These are phyloP conservation scores for Sugiyamaella grinbergsii DNA, from an alignment of 1,139 yeast genomes.

Conservation along the genomic window DNA sequence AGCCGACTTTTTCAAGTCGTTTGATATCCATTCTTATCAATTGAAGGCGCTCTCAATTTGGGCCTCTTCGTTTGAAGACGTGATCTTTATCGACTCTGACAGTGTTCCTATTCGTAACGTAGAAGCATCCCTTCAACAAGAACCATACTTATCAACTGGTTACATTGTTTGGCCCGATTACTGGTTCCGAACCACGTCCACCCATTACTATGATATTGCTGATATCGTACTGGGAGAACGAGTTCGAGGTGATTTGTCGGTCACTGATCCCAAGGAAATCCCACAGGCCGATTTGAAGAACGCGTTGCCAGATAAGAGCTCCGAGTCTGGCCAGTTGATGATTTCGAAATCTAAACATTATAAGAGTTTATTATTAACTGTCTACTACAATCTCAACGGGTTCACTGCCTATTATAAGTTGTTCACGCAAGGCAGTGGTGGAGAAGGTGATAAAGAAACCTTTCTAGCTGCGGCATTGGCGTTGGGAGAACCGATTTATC, in stretches of 20 bases:
- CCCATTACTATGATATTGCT: conserved; percentile 65
- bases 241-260: conserved; percentile 43
- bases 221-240: conserved; percentile 49
- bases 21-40: conserved; percentile 56
- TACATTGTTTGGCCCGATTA: conserved; percentile 79
- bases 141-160: conserved; percentile 57
- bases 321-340: conserved; percentile 81
- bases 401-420: conserved; percentile 82
- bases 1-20: conserved; percentile 16
- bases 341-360: conserved; percentile 66
- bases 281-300: conserved; percentile 69
- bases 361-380: conserved; percentile 61
- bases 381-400: conserved; percentile 77
- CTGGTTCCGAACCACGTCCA: conserved; percentile 73
- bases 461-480: conserved; percentile 77
- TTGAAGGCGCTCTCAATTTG: conserved; percentile 73
- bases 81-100: conserved; percentile 75
- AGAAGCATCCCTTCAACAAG: conserved; percentile 54
- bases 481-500: conserved; percentile 59
- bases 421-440: conserved; percentile 81
- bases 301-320: conserved; percentile 74
- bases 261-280: conserved; percentile 38
- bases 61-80: conserved; percentile 73
- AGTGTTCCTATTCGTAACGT: conserved; percentile 64
- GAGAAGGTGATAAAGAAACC: conserved; percentile 90